Evolutionary conservation across 805 yeast genomes (phyloP).

Genomic region (Candida suzukii): DNA sequence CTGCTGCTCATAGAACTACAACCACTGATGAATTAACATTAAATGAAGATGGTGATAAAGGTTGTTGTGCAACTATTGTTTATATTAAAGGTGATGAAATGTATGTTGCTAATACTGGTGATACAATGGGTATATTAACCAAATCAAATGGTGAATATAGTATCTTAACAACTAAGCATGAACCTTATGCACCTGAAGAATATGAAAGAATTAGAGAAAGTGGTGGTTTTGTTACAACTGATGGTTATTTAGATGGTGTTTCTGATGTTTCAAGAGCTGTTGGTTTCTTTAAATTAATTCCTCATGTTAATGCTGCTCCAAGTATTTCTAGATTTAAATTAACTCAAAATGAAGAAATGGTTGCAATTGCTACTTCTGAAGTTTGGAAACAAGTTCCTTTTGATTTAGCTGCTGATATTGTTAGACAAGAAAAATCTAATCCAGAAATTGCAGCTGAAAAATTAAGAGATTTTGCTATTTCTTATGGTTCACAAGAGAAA

Average conservation of each 20-base stretch:
- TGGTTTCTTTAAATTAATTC: constrained; percentile 80
- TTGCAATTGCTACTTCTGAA: constrained; percentile 76
- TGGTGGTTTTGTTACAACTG: constrained; percentile 85
- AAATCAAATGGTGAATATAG: constrained; percentile 74
- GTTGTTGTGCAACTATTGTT: constrained; percentile 78
- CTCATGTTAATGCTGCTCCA: constrained; percentile 87
- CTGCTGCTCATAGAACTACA: constrained; percentile 46
- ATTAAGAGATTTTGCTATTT: constrained; percentile 86
- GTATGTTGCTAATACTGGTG: constrained; percentile 88
- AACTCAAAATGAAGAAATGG: constrained; percentile 69
- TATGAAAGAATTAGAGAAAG: constrained; percentile 83
- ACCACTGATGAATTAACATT: constrained; percentile 46
- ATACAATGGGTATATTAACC: constrained; percentile 74
- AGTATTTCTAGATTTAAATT: constrained; percentile 57
- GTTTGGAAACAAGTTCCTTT: constrained; percentile 81
- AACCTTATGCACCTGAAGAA: constrained; percentile 71
- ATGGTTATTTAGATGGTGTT: constrained; percentile 79
- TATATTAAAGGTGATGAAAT: constrained; percentile 66
- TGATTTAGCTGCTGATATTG: constrained; percentile 86
- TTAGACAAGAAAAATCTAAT: constrained; percentile 71
- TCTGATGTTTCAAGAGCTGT: constrained; percentile 84
- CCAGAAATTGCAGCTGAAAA: constrained; percentile 92
- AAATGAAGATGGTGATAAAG: constrained; percentile 67
- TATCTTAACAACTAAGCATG: constrained; percentile 71
- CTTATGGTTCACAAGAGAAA: constrained; percentile 82